phyloP scores from a whole-genome alignment of 306 rosid species.

The Vigna nakashimae region DNA sequence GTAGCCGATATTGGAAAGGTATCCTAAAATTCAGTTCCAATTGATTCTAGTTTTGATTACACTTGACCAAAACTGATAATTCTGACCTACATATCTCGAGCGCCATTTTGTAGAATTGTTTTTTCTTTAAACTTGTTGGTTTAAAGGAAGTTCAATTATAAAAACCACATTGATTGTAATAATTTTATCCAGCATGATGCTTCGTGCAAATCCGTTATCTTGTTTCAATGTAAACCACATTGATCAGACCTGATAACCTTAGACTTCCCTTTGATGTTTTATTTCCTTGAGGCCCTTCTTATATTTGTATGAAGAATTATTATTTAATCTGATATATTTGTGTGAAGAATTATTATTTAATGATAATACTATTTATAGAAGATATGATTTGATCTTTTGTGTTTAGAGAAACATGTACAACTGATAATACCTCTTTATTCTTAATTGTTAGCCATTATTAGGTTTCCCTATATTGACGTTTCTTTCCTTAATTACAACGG shows the following conservation, averaged over 20 bases:
- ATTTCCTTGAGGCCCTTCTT: constrained; percentile 19
- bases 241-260: constrained; percentile 1
- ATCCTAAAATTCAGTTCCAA: constrained; percentile 20
- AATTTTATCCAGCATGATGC: background rate
- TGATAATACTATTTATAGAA: no score
- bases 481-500: no score
- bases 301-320: constrained; percentile 24
- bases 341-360: constrained; percentile 14
- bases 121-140: constrained; percentile 11
- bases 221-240: background rate
- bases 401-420: no score
- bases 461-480: no score
- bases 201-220: constrained; percentile 27
- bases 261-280: constrained; percentile 13
- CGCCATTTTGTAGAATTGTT: background rate
- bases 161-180: background rate
- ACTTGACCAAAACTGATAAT: background rate
- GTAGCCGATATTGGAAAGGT: constrained; percentile 96
- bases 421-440: no score
- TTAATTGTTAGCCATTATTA: no score
- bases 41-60: constrained; percentile 19
- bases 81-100: constrained; percentile 12
- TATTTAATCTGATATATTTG: constrained; percentile 5
- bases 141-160: constrained; percentile 10
- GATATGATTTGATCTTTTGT: no score